A percentile compares a stretch with the other conserved stretches of the same genome.
Evolutionary conservation across 75 land plant species (phyloP).

Genomic region (Selaginella tamariscina): DNA sequence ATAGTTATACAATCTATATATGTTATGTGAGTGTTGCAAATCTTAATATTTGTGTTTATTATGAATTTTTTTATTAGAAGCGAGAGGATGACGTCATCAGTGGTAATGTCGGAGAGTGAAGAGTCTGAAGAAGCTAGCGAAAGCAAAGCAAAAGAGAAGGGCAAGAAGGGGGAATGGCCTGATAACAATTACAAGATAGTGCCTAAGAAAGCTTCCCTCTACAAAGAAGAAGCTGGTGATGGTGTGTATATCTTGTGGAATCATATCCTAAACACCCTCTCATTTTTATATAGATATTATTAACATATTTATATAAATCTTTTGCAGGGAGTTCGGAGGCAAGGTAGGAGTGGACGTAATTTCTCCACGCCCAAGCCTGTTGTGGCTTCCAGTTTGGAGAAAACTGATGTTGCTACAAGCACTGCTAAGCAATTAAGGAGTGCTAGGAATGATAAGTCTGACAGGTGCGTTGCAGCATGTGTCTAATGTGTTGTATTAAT

Average conservation of each 20-base stretch:
- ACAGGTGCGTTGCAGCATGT: too few species aligned
- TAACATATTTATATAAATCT: too few species aligned
- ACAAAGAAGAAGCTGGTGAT: conserved; percentile 55
- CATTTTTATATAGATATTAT: too few species aligned
- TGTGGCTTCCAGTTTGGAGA: conserved; percentile 34
- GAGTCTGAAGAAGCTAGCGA: conserved; percentile 53
- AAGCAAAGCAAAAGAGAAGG: conserved; percentile 44
- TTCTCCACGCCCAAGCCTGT: conserved; percentile 21
- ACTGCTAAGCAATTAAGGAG: conserved; percentile 39
- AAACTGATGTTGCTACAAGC: conserved; percentile 29
- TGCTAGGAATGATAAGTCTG: conserved; percentile 39
- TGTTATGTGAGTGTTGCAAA: too few species aligned
- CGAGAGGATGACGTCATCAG: conserved; percentile 45
- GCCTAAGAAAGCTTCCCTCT: conserved; percentile 34
- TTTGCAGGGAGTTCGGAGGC: conserved; percentile 73
- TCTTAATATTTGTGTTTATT: too few species aligned
- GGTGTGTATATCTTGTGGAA: too few species aligned
- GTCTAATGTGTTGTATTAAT: too few species aligned
- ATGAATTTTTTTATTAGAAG: too few species aligned
- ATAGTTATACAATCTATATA: conserved; percentile 32
- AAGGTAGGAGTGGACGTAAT: conserved; percentile 68
- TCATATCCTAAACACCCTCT: too few species aligned
- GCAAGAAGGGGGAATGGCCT: conserved; percentile 19
- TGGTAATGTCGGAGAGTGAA: conserved; percentile 61
- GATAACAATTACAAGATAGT: conserved; percentile 22